Evolutionary conservation across 2,329 filamentous ascomycete genomes (phyloP), one percentile per base, ranked within the genome.

Genomic region (Hypoxylon rubiginosum): DNA sequence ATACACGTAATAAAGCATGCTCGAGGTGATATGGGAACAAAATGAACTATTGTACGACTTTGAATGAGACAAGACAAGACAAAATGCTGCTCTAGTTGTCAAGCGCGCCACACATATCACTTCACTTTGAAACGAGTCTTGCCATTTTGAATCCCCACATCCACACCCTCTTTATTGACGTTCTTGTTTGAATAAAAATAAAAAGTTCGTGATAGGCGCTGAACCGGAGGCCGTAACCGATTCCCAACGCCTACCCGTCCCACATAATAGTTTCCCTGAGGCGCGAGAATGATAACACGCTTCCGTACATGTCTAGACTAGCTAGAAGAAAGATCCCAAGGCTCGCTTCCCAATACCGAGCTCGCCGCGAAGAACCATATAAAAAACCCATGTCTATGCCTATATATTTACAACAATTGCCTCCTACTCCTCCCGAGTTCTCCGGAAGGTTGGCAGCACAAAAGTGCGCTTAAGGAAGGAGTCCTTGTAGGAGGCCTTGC

Each of bases 301-400:
- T 8, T n/a, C 58, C 66, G 56, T 63, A 64, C 63, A 64, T 67
- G 61, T 62, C 62, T 69, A 69, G 67, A 63, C 67, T 69, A 67
- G 67, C 67, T 69, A 70, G 67, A 65, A 65, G 13, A 36, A 11
- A 48, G 10, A 50, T 32, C 30, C 39, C 17, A 45, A 24, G 55
- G 21, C 11, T 19, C 45, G 41, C 55, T 26, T 17, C 34, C 49
- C 46, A 19, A 43, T 19, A 43, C 39, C 39, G 39, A 17, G 4
- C 39, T n/a, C 32, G 9, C 46, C 64, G 49, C 41, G 28, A 30
- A 46, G 26, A 52, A 50, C 30, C 58, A 24, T 57, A 45, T 51
- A 55, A 34, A 53, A n/a, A n/a, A n/a, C 15, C 56, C 51, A 32
- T 24, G 36, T 67, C 60, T 67, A 64, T 67, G 28, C 55, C 64